Percentiles rank a stretch among this genome's conserved stretches.
Evolutionary conservation across 2,329 filamentous ascomycete genomes (phyloP).

Genomic region (Phyllosticta citribraziliensis): DNA sequence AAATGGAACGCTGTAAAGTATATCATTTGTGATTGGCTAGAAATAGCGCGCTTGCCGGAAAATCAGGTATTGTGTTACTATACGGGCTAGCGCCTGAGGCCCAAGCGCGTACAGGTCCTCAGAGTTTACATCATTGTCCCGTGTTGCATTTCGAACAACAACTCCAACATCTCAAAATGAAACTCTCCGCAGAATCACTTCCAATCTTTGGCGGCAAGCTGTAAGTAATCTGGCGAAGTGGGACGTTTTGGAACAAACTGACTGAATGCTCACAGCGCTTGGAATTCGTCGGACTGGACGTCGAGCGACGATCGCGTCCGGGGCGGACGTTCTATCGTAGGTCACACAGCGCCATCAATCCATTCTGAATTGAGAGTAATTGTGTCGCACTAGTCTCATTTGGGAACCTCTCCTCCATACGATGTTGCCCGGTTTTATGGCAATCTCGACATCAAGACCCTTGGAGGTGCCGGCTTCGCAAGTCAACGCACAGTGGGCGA

Average conservation of each 20-base stretch:
- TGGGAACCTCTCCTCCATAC: slow-evolving; percentile 28
- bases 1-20: background rate
- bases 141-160: background rate
- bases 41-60: background rate
- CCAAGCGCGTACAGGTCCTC: background rate
- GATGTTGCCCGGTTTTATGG: slow-evolving; percentile 51
- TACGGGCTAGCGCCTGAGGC: background rate
- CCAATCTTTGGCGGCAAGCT: slow-evolving; percentile 2
- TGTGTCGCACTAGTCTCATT: slow-evolving; percentile 33
- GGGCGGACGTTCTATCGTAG: slow-evolving; percentile 54
- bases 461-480: slow-evolving; percentile 75
- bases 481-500: slow-evolving; percentile 59
- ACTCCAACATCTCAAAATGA: background rate
- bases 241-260: background rate
- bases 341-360: background rate
- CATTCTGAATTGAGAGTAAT: background rate
- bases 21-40: background rate
- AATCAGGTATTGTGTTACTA: background rate
- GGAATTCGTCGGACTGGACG: slow-evolving; percentile 54
- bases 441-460: slow-evolving; percentile 59
- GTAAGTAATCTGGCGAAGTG: background rate
- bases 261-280: slow-evolving; percentile 37
- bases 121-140: background rate
- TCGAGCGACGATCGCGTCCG: slow-evolving; percentile 68
- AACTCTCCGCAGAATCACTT: background rate